Conservation (phyloP, 1,284 basidiomycete species). For the Blastosporella zonata region DNA sequence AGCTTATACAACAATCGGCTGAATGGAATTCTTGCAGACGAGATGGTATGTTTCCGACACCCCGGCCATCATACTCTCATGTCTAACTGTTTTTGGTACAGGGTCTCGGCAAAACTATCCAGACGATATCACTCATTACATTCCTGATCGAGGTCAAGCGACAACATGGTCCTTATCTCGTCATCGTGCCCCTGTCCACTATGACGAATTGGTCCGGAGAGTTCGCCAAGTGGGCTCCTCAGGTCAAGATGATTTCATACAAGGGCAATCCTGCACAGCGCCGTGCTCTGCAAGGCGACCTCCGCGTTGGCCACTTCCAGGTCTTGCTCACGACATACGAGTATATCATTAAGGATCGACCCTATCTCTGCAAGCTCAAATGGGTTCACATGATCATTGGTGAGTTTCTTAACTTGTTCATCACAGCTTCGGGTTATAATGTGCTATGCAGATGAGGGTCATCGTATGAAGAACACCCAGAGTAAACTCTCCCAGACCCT, state of each 20-base stretch:
- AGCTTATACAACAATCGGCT: slow-evolving; percentile 98
- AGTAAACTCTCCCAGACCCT: slow-evolving; percentile 93
- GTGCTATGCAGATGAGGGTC: slow-evolving; percentile 79
- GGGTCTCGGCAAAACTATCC: slow-evolving; percentile 96
- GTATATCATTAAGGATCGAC: slow-evolving; percentile 98
- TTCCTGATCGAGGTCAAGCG: slow-evolving; percentile 94
- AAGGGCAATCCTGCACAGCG: slow-evolving; percentile 90
- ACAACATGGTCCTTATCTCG: slow-evolving; percentile 93
- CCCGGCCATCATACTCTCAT: slow-evolving; percentile 1
- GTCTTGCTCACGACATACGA: slow-evolving; percentile 98
- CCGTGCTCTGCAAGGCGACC: slow-evolving; percentile 69
- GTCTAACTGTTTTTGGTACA: slow-evolving; percentile 35
- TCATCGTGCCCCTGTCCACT: slow-evolving; percentile 97
- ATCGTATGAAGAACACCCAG: slow-evolving; percentile 99
- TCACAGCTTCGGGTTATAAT: neutral
- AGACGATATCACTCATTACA: slow-evolving; percentile 94
- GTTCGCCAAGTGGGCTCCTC: slow-evolving; percentile 96
- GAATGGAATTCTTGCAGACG: slow-evolving; percentile 95
- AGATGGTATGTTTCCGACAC: slow-evolving; percentile 73
- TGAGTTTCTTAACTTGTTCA: slow-evolving; percentile 30
- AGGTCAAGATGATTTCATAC: slow-evolving; percentile 84
- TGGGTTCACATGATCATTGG: slow-evolving; percentile 99
- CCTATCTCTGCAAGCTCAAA: slow-evolving; percentile 86
- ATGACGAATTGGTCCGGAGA: slow-evolving; percentile 99
- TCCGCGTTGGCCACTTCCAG: slow-evolving; percentile 85